phyloP scores from a whole-genome alignment of 495 filamentous ascomycete species.

The Aspergillus bridgeri region DNA sequence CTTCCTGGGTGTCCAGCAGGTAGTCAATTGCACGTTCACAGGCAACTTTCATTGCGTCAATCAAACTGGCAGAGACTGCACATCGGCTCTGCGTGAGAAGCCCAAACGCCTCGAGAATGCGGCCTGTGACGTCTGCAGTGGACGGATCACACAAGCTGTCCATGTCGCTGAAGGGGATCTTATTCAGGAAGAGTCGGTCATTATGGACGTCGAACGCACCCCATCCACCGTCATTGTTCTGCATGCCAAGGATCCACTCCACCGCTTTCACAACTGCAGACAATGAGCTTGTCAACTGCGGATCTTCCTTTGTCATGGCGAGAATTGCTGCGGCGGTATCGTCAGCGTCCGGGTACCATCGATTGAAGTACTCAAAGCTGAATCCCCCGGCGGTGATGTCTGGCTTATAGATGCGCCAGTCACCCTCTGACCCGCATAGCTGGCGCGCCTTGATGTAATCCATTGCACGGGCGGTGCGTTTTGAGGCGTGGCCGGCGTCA shows the following conservation, averaged over 20 bases:
- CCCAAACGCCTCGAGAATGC: constrained; percentile 39
- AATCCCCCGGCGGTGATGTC: constrained; percentile 24
- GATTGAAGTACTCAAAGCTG: constrained; percentile 35
- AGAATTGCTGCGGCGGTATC: constrained; percentile 39
- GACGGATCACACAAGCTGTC: constrained; percentile 34
- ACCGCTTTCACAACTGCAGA: too few relatives aligned
- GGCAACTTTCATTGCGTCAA: background rate
- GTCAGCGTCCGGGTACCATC: constrained; percentile 42
- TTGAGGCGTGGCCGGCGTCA: constrained; percentile 14
- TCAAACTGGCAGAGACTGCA: background rate
- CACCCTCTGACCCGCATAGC: constrained; percentile 20
- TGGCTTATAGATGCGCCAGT: constrained; percentile 33
- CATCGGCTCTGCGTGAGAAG: constrained; percentile 16
- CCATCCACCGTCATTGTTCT: constrained; percentile 45
- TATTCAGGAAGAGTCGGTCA: constrained; percentile 36
- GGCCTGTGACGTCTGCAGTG: constrained; percentile 34
- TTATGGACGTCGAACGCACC: constrained; percentile 41
- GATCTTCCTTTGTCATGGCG: constrained; percentile 28
- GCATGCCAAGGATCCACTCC: constrained; percentile 43
- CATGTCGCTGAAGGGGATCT: constrained; percentile 45
- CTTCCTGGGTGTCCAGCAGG: constrained; percentile 23
- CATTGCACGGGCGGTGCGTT: background rate
- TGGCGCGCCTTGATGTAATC: constrained; percentile 28
- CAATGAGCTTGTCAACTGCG: constrained; percentile 3
- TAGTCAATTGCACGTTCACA: constrained; percentile 17